These are phyloP conservation scores for Xylaria sp. DNA, from an alignment of 2,329 filamentous ascomycete species.

Conservation along the genomic window DNA sequence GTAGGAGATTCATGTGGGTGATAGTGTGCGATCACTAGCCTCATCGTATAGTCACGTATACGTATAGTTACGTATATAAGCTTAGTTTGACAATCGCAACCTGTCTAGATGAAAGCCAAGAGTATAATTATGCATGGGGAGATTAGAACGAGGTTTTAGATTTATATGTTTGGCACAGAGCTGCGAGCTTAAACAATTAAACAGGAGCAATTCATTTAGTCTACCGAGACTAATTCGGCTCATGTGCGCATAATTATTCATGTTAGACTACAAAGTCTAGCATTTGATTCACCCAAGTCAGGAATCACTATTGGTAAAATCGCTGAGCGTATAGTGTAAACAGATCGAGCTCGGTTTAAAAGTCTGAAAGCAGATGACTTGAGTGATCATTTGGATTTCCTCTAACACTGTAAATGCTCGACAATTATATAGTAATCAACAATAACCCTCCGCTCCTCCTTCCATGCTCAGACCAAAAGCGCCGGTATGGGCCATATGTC, in stretches of 20 bases:
- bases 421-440: slow-evolving; percentile 12
- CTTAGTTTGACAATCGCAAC: background rate
- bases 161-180: background rate
- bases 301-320: background rate
- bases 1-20: background rate
- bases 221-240: no score
- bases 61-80: background rate
- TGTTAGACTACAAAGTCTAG: no score
- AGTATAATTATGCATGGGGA: background rate
- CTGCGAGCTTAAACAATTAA: background rate
- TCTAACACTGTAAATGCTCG: slow-evolving; percentile 23
- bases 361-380: background rate
- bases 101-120: background rate
- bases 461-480: slow-evolving; percentile 27
- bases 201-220: background rate
- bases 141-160: background rate
- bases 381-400: slow-evolving; percentile 13
- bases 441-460: slow-evolving; percentile 6
- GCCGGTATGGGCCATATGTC: slow-evolving; percentile 15
- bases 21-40: background rate
- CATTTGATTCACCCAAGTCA: no score
- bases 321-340: background rate
- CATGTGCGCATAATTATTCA: no score
- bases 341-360: background rate
- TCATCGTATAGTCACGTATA: background rate